Percentiles rank a stretch among this genome's conserved stretches.
Evolutionary conservation across 352 stramenopile genomes (phyloP).

Genomic region (Phytophthora constricta): DNA sequence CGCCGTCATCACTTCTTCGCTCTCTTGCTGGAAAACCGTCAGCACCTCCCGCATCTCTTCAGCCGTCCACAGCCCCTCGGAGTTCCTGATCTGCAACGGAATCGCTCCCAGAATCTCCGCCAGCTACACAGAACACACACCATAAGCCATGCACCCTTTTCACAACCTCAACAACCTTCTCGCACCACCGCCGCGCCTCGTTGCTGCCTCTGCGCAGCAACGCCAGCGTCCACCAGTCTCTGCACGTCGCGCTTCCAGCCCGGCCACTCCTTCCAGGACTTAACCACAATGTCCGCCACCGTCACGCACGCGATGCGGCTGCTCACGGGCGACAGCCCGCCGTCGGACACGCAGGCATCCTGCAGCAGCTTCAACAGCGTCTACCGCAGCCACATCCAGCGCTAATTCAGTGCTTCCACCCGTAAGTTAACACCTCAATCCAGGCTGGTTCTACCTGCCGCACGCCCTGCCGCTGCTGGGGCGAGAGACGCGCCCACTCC

Average conservation of each 20-base stretch:
- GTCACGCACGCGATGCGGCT: conserved; percentile 59
- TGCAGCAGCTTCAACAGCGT: conserved; percentile 56
- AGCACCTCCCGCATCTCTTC: conserved; percentile 40
- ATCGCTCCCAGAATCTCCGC: conserved; percentile 58
- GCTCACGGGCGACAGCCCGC: conserved; percentile 32
- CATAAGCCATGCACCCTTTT: too few species aligned
- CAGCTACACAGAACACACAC: conserved; percentile 33
- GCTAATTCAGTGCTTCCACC: not conserved
- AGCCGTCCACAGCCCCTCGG: conserved; percentile 28
- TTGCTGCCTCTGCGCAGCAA: conserved; percentile 36
- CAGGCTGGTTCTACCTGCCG: conserved; percentile 54
- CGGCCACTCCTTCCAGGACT: conserved; percentile 47
- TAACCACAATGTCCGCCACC: conserved; percentile 56
- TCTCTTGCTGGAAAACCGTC: conserved; percentile 45
- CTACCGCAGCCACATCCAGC: conserved; percentile 28
- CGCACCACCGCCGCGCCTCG: conserved; percentile 47
- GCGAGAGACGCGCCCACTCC: conserved; percentile 48
- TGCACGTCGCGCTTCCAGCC: conserved; percentile 60
- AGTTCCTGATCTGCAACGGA: conserved; percentile 49
- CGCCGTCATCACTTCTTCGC: conserved; percentile 46
- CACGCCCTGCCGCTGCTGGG: conserved; percentile 47
- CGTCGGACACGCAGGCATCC: conserved; percentile 32
- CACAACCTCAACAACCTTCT: not conserved
- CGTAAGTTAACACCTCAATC: too few species aligned
- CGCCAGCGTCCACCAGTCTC: conserved; percentile 48